Evolutionary conservation across 2,329 filamentous ascomycete species (phyloP), one percentile per base, ranked within the genome.

Genomic region (Stachybotrys chartarum): DNA sequence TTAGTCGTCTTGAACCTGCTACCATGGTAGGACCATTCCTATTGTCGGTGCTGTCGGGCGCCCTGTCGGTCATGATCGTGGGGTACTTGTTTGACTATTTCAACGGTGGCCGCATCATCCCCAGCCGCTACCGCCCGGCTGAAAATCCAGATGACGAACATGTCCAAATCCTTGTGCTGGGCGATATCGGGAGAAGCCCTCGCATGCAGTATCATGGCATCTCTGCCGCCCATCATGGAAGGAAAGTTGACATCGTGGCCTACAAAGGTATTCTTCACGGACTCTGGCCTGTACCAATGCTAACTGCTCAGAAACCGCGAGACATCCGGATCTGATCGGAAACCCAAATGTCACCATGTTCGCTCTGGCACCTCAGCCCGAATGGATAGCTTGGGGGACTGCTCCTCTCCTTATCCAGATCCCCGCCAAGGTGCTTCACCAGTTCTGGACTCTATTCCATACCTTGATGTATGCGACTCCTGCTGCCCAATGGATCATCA

Each of bases 141-240:
- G 61, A 62, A 56, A 65, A 65, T 12, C 67, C 68, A 44, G 63
- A 70, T 24, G 69, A 75, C 60, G 72, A 76, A 47, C 74, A 75
- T 57, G 67, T 93, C 48, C 91, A 96, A 71, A 84, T 99, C 53
- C 80, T 99, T 16, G 94, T 99, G 17, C 81, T 99, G 31, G 94
- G 94, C 49, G 94, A 99, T 67, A 92, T 99, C 69, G 94, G 94
- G 45, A 85, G 92, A 50, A 97, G 93, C 68, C 94, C 94, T 52
- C 90, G 94, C 55, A 99, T 99, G 93, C 92, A 97, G 68, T 97
- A 99, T 65, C 94, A 99, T 80, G 93, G 93, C 18, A 77, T 96
- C 62, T 97, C 93, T 69, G 85, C 97, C 65, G 90, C 91, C 46
- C 88, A 86, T 64, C 85, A 91, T 66, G 90, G 90, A 30, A 87